Percentiles rank a stretch among this genome's conserved stretches.
Evolutionary conservation across 129 eudicot genomes (phyloP).

Genomic region (Glebionis coronaria): DNA sequence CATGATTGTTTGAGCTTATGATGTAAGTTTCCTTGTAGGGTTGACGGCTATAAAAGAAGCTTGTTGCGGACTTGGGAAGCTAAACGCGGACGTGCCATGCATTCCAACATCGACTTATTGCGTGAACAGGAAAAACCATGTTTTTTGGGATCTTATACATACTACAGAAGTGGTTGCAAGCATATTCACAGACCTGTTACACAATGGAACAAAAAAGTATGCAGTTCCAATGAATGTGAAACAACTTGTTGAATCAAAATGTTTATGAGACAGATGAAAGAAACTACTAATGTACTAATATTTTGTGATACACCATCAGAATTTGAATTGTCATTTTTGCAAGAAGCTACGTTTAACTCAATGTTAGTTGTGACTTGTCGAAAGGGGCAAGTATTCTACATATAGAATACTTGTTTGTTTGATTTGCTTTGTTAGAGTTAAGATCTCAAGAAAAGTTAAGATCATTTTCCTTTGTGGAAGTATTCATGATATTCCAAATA

Average conservation of each 20-base stretch:
- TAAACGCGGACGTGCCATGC: slow-evolving; percentile 60
- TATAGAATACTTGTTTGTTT: no score
- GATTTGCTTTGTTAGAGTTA: no score
- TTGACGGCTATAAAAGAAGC: slow-evolving; percentile 71
- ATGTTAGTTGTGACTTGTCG: no score
- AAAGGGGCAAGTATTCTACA: no score
- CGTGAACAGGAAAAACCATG: slow-evolving; percentile 48
- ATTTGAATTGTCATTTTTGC: no score
- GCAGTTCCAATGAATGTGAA: slow-evolving; percentile 49
- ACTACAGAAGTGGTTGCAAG: slow-evolving; percentile 58
- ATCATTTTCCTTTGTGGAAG: no score
- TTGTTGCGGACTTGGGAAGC: slow-evolving; percentile 73
- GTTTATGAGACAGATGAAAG: no score
- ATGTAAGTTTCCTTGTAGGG: slow-evolving; percentile 35
- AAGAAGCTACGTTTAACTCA: no score
- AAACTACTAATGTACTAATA: no score
- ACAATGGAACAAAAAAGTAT: slow-evolving; percentile 33
- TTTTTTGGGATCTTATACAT: slow-evolving; percentile 83
- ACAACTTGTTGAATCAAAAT: slow-evolving; percentile 50
- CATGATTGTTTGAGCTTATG: background rate
- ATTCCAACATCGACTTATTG: slow-evolving; percentile 53
- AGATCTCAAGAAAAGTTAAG: no score
- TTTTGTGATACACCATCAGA: no score
- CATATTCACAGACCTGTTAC: slow-evolving; percentile 38
- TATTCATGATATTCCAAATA: no score